These are phyloP conservation scores for Sugiyamaella smithiae DNA, from an alignment of 805 yeast genomes.

Conservation along the genomic window DNA sequence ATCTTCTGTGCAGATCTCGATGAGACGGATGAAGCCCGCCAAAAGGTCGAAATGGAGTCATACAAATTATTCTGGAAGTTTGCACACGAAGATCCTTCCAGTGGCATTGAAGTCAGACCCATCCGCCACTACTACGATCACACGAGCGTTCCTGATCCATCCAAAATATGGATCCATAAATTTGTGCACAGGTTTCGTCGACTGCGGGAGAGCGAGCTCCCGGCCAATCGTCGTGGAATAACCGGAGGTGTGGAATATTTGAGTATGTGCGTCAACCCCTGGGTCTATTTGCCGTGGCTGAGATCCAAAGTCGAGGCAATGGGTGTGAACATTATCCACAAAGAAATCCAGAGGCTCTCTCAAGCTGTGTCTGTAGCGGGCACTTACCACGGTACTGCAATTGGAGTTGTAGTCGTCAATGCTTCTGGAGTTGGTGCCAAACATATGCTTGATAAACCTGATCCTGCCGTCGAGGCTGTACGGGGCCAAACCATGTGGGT, in stretches of 20 bases:
- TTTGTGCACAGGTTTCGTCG: slow-evolving; percentile 18
- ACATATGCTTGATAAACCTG: slow-evolving; percentile 15
- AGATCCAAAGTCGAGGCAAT: slow-evolving; percentile 15
- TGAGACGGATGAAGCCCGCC: slow-evolving; percentile 7
- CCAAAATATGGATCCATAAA: slow-evolving; percentile 12
- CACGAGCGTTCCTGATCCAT: slow-evolving; percentile 15
- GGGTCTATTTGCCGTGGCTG: slow-evolving; percentile 22
- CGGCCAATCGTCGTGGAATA: slow-evolving; percentile 15
- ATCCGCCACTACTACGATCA: slow-evolving; percentile 18
- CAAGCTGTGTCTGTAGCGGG: slow-evolving; percentile 2
- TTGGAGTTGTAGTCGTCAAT: slow-evolving; percentile 14
- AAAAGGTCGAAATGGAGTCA: slow-evolving; percentile 15
- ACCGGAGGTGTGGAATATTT: slow-evolving; percentile 23
- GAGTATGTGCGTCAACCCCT: slow-evolving; percentile 22
- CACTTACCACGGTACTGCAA: slow-evolving; percentile 7
- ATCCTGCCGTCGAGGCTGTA: slow-evolving; percentile 18
- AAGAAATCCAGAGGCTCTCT: slow-evolving; percentile 7
- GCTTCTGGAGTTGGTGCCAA: slow-evolving; percentile 24
- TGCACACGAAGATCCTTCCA: slow-evolving; percentile 16
- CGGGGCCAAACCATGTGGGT: slow-evolving; percentile 26
- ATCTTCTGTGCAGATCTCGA: slow-evolving; percentile 16
- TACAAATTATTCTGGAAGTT: slow-evolving; percentile 21
- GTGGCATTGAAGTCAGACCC: slow-evolving; percentile 18
- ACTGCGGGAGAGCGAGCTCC: slow-evolving; percentile 16
- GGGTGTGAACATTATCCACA: slow-evolving; percentile 21